Percentiles rank a stretch among this genome's conserved stretches.
Conservation (phyloP, 2,329 filamentous ascomycete genomes). For the Fusarium beomiforme region DNA sequence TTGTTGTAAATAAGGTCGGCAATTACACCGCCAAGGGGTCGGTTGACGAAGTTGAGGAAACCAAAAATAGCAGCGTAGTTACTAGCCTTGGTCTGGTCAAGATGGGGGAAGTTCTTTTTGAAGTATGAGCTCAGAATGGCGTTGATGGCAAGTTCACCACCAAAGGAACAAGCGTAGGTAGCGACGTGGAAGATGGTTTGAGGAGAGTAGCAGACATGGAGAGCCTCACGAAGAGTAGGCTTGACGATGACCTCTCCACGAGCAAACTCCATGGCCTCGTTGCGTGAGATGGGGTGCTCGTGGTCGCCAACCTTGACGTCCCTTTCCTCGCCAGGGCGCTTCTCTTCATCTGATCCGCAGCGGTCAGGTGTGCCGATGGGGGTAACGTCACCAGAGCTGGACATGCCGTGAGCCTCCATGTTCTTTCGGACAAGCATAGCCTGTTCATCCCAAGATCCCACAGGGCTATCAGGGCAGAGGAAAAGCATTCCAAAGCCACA, state of each 20-base stretch:
- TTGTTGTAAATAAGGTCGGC: slow-evolving; percentile 61
- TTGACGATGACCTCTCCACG: slow-evolving; percentile 63
- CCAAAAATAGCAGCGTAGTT: slow-evolving; percentile 79
- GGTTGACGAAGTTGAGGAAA: slow-evolving; percentile 74
- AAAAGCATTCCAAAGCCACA: slow-evolving; percentile 76
- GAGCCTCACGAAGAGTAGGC: slow-evolving; percentile 62
- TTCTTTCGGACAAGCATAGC: slow-evolving; percentile 65
- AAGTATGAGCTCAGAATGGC: slow-evolving; percentile 68
- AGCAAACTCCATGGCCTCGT: slow-evolving; percentile 64
- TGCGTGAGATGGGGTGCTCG: slow-evolving; percentile 58
- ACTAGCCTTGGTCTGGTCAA: slow-evolving; percentile 65
- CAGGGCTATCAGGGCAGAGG: slow-evolving; percentile 83
- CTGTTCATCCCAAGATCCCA: slow-evolving; percentile 82
- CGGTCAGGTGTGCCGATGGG: slow-evolving; percentile 58
- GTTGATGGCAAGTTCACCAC: slow-evolving; percentile 71
- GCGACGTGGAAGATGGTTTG: slow-evolving; percentile 65
- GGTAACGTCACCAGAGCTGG: slow-evolving; percentile 57
- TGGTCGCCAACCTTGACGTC: slow-evolving; percentile 51
- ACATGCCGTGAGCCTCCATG: slow-evolving; percentile 57
- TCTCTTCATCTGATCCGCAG: slow-evolving; percentile 48
- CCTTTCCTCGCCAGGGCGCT: slow-evolving; percentile 49
- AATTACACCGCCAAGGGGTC: slow-evolving; percentile 71
- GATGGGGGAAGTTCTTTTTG: slow-evolving; percentile 66
- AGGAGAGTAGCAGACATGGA: slow-evolving; percentile 58
- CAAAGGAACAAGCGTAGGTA: slow-evolving; percentile 72